Base-by-base conservation (phyloP, 1,284 basidiomycete species). In the Tetrapyrgos nigripes region DNA sequence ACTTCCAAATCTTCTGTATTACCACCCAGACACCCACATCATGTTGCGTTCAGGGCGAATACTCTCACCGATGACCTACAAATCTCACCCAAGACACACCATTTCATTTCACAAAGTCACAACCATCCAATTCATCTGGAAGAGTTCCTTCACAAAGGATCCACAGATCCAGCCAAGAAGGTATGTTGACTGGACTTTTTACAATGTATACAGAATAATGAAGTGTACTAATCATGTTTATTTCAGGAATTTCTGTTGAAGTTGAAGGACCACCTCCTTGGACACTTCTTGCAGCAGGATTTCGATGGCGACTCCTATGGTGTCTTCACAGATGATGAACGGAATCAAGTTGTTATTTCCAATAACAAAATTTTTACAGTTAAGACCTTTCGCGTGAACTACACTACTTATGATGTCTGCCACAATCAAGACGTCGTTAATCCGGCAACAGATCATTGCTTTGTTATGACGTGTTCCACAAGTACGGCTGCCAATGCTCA, bases 201-300 rank as follows among this genome's bases (percentile, higher is more conserved):
- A 14, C 14, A 8, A 5, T 40, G 37, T n/a, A 17, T 40, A n/a
- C 17, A 17, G 37, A 14, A 8, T 33, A 8, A 14, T 19, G 8
- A 11, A 10, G 29, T 51, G 19, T 11, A 13, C 8, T 8, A 19
- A 21, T 21, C 50, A n/a, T 23, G 21, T 21, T 4, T 8, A 10
- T 37, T 31, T 28, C 50, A 67, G 63, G n/a, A 63, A 35, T 76
- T 75, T 51, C 9, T 73, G 0, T 59, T 54, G 0, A 65, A 66
- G 11, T 63, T 77, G 0, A 66, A 74, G 52, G 64, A 68, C 28
- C 72, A 77, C 46, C 44, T 76, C 0, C 61, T 76, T 0, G 64
- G 48, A 1, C 56, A 64, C 0, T 56, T 76, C 37, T 46, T 64
- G 3, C 58, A 52, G 13, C 58, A 50, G 10, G 33, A 57, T n/a